Conservation (phyloP, 2,329 filamentous ascomycete species). For the Rhynchosporium secalis region DNA sequence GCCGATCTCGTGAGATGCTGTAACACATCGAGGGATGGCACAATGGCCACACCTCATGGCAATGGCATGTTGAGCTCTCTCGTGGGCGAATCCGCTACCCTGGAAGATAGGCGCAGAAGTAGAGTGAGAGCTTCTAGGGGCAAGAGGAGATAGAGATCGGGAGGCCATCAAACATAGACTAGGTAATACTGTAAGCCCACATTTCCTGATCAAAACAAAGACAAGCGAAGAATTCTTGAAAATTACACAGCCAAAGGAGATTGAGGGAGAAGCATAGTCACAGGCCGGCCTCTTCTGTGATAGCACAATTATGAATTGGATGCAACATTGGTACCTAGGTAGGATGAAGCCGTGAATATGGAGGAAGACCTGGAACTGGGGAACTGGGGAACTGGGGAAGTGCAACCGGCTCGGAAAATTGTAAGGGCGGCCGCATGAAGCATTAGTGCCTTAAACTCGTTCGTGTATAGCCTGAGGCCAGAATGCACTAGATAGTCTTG, state of each 20-base stretch:
- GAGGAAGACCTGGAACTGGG: too few species aligned
- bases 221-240: too few species aligned
- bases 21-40: background rate
- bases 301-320: too few species aligned
- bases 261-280: too few species aligned
- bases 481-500: background rate
- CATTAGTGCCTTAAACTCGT: background rate
- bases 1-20: constrained; percentile 1
- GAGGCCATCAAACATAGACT: too few species aligned
- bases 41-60: constrained; percentile 7
- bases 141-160: too few species aligned
- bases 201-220: too few species aligned
- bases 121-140: background rate
- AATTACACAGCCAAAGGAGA: too few species aligned
- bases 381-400: background rate
- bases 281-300: too few species aligned
- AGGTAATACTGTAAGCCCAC: too few species aligned
- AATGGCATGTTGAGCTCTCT: background rate
- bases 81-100: background rate
- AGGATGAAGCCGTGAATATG: too few species aligned
- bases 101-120: background rate
- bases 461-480: background rate
- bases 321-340: too few species aligned
- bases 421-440: background rate
- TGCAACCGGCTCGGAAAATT: background rate